These are phyloP conservation scores for Aspergillus taichungensis DNA, from an alignment of 495 filamentous ascomycete genomes.

Conservation along the genomic window DNA sequence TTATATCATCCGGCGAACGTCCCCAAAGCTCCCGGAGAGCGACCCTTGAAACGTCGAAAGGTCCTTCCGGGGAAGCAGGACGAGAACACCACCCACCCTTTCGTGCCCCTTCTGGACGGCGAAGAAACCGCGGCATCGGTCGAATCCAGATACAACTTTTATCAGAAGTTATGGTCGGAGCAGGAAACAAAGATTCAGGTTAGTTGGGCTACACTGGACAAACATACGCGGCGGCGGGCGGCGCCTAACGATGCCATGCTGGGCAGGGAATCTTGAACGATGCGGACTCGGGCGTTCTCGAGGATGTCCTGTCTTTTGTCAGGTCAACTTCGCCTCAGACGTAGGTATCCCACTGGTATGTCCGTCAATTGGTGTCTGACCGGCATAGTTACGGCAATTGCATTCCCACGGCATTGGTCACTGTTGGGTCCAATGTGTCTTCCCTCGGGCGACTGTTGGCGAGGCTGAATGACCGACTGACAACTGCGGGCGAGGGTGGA, in stretches of 20 bases:
- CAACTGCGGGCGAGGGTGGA: conserved; percentile 36
- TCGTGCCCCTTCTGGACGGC: conserved; percentile 56
- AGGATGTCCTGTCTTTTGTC: conserved; percentile 61
- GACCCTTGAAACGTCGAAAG: conserved; percentile 59
- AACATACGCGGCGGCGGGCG: no score
- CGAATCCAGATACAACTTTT: conserved; percentile 50
- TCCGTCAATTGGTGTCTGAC: conserved; percentile 11
- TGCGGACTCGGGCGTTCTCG: conserved; percentile 48
- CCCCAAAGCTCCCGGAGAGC: conserved; percentile 26
- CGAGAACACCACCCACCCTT: conserved; percentile 22
- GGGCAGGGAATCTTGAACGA: conserved; percentile 29
- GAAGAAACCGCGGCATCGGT: conserved; percentile 45
- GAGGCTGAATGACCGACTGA: conserved; percentile 49
- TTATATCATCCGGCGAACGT: conserved; percentile 51
- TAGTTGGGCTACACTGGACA: conserved; percentile 2
- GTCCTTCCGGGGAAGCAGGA: conserved; percentile 23
- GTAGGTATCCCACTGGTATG: conserved; percentile 15
- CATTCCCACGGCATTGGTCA: conserved; percentile 73
- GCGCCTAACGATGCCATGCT: conserved; percentile 1
- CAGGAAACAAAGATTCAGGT: conserved; percentile 66
- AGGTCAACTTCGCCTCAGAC: conserved; percentile 37
- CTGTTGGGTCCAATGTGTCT: conserved; percentile 79
- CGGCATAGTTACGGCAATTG: conserved; percentile 32
- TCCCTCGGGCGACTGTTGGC: conserved; percentile 63
- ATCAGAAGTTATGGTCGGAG: conserved; percentile 55